Conservation (phyloP, 179 eudicot genomes). For the Actinidia polygama region DNA sequence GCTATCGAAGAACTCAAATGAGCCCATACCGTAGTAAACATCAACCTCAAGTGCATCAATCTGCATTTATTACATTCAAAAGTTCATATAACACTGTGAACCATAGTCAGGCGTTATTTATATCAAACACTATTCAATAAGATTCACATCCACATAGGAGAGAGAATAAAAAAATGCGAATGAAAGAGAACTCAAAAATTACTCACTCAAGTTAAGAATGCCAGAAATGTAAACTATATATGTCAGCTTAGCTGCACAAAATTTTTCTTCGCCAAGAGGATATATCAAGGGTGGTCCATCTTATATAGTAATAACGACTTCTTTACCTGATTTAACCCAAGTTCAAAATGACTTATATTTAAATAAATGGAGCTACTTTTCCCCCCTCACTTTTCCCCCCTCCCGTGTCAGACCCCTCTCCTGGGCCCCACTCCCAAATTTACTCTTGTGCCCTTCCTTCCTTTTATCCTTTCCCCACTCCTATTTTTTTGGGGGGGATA, state of each 20-base stretch:
- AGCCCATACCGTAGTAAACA: constrained; percentile 71
- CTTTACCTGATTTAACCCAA: too few relatives aligned
- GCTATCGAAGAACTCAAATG: neutral
- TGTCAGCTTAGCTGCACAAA: neutral
- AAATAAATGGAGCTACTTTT: too few relatives aligned
- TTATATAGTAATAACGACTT: too few relatives aligned
- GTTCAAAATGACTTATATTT: too few relatives aligned
- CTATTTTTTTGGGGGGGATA: too few relatives aligned
- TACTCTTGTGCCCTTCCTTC: too few relatives aligned
- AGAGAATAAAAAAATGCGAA: neutral
- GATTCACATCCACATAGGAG: neutral
- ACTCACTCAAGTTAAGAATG: neutral
- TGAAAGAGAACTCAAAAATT: neutral
- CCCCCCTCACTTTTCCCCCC: too few relatives aligned
- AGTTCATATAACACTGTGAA: neutral
- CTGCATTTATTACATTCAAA: constrained; percentile 42
- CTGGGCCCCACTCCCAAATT: too few relatives aligned
- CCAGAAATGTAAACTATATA: neutral
- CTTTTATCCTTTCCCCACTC: too few relatives aligned
- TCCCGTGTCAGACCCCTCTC: too few relatives aligned
- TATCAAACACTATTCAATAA: neutral
- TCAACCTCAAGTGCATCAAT: constrained; percentile 98
- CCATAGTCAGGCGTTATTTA: too few relatives aligned
- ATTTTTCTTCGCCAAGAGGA: neutral
- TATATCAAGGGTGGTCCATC: too few relatives aligned